Conservation (phyloP, 2,329 filamentous ascomycete genomes). For the Fusarium gaditjirri region DNA sequence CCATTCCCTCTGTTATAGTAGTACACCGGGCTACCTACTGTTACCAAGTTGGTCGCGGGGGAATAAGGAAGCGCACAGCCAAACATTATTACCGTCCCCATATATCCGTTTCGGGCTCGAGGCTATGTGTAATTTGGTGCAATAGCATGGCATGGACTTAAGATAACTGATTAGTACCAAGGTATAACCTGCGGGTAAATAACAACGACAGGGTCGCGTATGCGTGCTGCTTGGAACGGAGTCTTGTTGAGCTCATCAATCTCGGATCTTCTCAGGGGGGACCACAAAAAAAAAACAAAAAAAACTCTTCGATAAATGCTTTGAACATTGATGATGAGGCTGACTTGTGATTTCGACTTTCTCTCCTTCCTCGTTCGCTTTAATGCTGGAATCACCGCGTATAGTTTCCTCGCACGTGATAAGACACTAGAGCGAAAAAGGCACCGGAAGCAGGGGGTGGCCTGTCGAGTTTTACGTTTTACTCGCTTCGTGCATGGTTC, state of each 20-base stretch:
- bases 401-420: slow-evolving; percentile 37
- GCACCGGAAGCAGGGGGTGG: slow-evolving; percentile 14
- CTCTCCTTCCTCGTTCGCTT: slow-evolving; percentile 34
- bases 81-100: slow-evolving; percentile 23
- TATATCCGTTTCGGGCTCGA: slow-evolving; percentile 30
- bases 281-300: slow-evolving; percentile 36
- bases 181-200: slow-evolving; percentile 19
- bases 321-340: slow-evolving; percentile 4
- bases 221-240: slow-evolving; percentile 20
- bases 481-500: slow-evolving; percentile 31
- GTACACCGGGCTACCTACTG: not conserved
- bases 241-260: slow-evolving; percentile 16
- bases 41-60: not conserved
- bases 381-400: slow-evolving; percentile 16
- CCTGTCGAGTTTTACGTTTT: slow-evolving; percentile 37
- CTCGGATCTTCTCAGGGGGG: slow-evolving; percentile 30
- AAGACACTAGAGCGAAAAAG: slow-evolving; percentile 24
- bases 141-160: not conserved
- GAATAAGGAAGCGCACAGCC: slow-evolving; percentile 11
- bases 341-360: slow-evolving; percentile 1
- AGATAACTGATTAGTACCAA: slow-evolving; percentile 26
- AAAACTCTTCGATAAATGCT: not conserved
- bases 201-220: slow-evolving; percentile 26
- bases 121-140: slow-evolving; percentile 24
- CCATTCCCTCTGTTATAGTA: slow-evolving; percentile 2